Conservation (phyloP, 2,329 filamentous ascomycete species). For the Hymenoscyphus fructigenus region DNA sequence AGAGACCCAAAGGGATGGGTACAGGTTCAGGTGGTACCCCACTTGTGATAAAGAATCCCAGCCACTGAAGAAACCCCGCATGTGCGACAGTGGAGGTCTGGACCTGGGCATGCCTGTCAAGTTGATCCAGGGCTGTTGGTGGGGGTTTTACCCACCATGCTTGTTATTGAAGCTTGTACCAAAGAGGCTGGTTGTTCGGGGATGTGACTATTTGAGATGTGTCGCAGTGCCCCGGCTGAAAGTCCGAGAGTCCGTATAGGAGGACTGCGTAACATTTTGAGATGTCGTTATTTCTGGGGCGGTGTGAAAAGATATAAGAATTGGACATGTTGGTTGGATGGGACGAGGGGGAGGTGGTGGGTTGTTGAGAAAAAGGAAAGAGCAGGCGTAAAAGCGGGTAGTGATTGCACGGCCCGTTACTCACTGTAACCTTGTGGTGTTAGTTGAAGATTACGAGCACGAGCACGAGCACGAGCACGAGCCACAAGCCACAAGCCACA, state of each 20-base stretch:
- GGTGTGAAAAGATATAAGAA: not conserved
- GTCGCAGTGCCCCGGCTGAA: not conserved
- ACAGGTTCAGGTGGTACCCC: not conserved
- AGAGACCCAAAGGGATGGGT: not conserved
- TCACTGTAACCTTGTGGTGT: too few species aligned
- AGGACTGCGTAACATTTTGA: not conserved
- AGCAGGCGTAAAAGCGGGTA: not conserved
- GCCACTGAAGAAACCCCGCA: not conserved
- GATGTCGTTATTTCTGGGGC: not conserved
- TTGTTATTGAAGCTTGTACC: not conserved
- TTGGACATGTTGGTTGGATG: not conserved
- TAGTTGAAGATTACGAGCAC: too few species aligned
- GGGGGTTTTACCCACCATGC: not conserved
- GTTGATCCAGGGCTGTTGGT: not conserved
- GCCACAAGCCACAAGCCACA: too few species aligned
- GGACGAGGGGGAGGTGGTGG: not conserved
- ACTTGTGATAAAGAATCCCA: not conserved
- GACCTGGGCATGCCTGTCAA: too few species aligned
- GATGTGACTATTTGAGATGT: not conserved
- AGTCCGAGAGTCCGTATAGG: not conserved
- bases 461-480: too few species aligned
- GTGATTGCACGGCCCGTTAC: not conserved
- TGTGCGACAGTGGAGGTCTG: not conserved
- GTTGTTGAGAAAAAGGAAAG: not conserved
- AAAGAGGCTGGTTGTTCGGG: not conserved